phyloP scores from a whole-genome alignment of 208 protist species.

The Willaertia magna region DNA sequence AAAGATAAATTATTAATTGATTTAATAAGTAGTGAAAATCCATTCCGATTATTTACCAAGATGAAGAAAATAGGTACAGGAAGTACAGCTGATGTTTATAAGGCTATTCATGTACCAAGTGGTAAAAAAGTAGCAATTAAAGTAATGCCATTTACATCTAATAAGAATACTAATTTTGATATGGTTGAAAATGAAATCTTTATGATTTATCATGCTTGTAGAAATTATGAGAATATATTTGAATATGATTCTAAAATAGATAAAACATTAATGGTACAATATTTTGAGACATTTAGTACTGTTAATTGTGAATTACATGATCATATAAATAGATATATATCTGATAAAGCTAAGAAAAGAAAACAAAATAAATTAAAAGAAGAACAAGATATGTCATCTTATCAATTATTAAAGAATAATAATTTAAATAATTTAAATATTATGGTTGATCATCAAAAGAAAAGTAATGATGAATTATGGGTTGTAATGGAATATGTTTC shows the following conservation, averaged over 20 bases:
- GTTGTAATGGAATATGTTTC: conserved; percentile 38
- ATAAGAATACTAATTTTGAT: neutral
- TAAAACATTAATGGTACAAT: neutral
- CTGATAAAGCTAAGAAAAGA: neutral
- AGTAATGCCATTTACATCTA: conserved; percentile 23
- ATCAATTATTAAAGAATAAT: neutral
- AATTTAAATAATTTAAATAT: neutral
- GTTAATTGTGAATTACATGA: neutral
- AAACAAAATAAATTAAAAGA: neutral
- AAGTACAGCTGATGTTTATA: conserved; percentile 41
- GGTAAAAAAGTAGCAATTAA: conserved; percentile 43
- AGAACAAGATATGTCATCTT: neutral
- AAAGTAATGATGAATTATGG: conserved; percentile 24
- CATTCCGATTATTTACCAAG: conserved; percentile 26
- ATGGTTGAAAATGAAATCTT: conserved; percentile 38
- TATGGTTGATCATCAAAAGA: neutral
- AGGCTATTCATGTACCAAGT: conserved; percentile 18
- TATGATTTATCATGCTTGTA: conserved; percentile 18
- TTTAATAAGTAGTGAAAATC: conserved; percentile 29
- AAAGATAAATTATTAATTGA: conserved; percentile 12
- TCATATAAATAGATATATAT: neutral
- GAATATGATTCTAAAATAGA: neutral
- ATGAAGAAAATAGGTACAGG: conserved; percentile 36
- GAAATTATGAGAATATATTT: neutral
- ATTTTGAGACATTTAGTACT: neutral